A percentile compares a stretch with the other conserved stretches of the same genome.
phyloP scores from a whole-genome alignment of 305 asterid genomes.

The Galium porrigens region DNA sequence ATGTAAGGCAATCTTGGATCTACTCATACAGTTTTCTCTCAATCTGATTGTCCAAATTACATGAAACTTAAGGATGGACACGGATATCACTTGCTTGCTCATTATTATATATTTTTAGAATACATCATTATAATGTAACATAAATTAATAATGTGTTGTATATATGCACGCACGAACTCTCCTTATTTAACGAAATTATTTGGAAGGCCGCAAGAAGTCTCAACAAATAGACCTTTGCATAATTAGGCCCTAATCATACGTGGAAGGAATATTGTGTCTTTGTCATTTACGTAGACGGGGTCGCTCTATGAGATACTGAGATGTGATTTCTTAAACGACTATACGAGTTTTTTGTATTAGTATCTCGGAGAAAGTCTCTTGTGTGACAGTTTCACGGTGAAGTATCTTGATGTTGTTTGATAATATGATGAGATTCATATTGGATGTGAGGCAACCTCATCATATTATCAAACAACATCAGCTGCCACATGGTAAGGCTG shows the following conservation, averaged over 20 bases:
- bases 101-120: background rate
- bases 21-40: too few species aligned
- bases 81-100: background rate
- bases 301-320: background rate
- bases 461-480: too few species aligned
- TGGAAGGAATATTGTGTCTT: conserved; percentile 3
- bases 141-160: background rate
- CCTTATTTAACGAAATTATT: background rate
- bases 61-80: too few species aligned
- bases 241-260: background rate
- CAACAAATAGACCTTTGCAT: background rate
- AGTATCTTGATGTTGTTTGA: too few species aligned
- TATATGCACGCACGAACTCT: background rate
- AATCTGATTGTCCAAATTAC: too few species aligned
- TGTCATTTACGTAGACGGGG: background rate
- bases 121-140: background rate
- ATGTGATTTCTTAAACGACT: background rate
- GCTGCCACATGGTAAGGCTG: too few species aligned
- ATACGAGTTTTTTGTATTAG: too few species aligned
- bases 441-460: too few species aligned
- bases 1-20: too few species aligned
- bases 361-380: too few species aligned
- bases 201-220: background rate
- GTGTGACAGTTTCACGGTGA: too few species aligned
- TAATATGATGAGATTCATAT: too few species aligned